Evolutionary conservation across 2,329 filamentous ascomycete species (phyloP).

Genomic region (Colletotrichum ledebouriae): DNA sequence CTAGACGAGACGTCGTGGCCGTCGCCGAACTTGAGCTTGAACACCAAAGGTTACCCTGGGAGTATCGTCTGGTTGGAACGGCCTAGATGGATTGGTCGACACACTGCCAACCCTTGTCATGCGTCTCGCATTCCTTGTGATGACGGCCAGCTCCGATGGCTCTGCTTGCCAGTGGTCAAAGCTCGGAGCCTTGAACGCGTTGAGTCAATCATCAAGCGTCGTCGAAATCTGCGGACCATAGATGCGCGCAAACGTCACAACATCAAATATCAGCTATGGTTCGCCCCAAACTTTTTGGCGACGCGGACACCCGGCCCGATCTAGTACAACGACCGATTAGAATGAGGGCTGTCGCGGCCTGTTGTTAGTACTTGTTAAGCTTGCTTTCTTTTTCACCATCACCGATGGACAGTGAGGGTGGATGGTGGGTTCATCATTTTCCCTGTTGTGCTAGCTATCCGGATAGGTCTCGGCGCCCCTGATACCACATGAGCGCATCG

Average conservation of each 20-base stretch:
- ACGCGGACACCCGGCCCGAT: slow-evolving; percentile 15
- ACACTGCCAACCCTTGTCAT: slow-evolving; percentile 8
- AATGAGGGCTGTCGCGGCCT: slow-evolving; percentile 1
- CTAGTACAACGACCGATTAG: slow-evolving; percentile 12
- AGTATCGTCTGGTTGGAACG: slow-evolving; percentile 9
- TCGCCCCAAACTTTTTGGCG: slow-evolving; percentile 9
- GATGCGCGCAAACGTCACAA: slow-evolving; percentile 18
- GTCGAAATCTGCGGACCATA: not conserved
- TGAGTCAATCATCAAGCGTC: slow-evolving; percentile 1
- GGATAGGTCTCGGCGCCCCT: slow-evolving; percentile 26
- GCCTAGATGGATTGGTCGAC: not conserved
- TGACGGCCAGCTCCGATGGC: slow-evolving; percentile 21
- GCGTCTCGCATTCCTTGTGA: slow-evolving; percentile 8
- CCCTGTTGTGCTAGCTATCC: slow-evolving; percentile 23
- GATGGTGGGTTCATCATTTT: slow-evolving; percentile 28
- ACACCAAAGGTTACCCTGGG: not conserved
- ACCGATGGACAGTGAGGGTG: slow-evolving; percentile 5
- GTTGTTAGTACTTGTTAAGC: slow-evolving; percentile 1
- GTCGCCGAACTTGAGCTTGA: slow-evolving; percentile 19
- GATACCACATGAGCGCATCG: slow-evolving; percentile 24
- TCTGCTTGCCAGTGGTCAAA: slow-evolving; percentile 20
- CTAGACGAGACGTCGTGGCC: slow-evolving; percentile 19
- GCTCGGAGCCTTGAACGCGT: slow-evolving; percentile 22
- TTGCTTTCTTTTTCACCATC: slow-evolving; percentile 12
- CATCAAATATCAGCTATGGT: slow-evolving; percentile 17